Evolutionary conservation across 352 stramenopile genomes (phyloP).

Genomic region (Globisporangium spiculum): DNA sequence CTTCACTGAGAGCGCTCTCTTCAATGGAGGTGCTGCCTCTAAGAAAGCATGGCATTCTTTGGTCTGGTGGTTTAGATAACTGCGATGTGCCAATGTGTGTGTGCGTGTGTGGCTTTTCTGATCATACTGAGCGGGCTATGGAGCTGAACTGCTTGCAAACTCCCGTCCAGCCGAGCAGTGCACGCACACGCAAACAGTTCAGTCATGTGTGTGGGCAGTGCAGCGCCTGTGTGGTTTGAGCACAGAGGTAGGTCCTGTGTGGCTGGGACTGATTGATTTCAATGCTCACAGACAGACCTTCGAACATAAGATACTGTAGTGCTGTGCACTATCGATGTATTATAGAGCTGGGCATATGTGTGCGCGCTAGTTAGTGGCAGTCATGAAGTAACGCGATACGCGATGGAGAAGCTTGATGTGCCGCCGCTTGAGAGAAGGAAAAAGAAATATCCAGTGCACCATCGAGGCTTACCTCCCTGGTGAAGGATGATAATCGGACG

Average conservation of each 20-base stretch:
- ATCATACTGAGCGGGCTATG: background rate
- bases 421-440: background rate
- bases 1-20: background rate
- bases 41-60: background rate
- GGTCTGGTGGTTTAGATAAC: background rate
- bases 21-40: too few species aligned
- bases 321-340: too few species aligned
- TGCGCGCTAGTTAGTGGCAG: background rate
- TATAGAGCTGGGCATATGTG: too few species aligned
- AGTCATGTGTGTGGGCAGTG: background rate
- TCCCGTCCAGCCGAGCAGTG: background rate
- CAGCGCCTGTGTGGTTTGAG: background rate
- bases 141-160: background rate
- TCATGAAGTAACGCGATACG: background rate
- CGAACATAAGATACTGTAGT: too few species aligned
- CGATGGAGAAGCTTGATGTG: background rate
- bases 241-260: background rate
- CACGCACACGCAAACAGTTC: background rate
- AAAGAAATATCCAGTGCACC: background rate
- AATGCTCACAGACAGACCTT: background rate
- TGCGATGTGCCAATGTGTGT: background rate
- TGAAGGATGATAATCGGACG: background rate
- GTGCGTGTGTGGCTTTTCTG: background rate
- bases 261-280: background rate
- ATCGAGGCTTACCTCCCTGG: too few species aligned